Base-by-base conservation (phyloP, 192 early-diverging fungal species). In the Coemansia sp. region DNA sequence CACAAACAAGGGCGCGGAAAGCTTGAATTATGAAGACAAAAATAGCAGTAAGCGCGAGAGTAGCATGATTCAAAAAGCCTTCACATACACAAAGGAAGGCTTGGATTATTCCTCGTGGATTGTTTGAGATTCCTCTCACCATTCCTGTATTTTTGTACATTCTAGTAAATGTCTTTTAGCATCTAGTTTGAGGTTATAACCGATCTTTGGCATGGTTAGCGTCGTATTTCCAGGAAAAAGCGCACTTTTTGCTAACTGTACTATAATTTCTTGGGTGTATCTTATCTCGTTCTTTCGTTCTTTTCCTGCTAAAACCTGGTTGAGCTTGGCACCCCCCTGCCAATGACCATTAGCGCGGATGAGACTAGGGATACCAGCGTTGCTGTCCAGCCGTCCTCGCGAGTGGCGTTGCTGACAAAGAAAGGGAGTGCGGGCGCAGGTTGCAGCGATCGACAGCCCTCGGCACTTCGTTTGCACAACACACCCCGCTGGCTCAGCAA, bases 61-160 rank as follows among this genome's bases (percentile, higher is more conserved):
- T 3, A 49, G 48, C 8, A 21, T 49, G 48, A 16, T 49, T 49
- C 18, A 7, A 30, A 30, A 30, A 30, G 30, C 30, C 30, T 30
- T 30, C 30, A 30, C 8, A 21, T 21, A 20, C 20, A 49, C 20
- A 18, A 49, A 21, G 48, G 8, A 21, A 9, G 15, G n/a, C 48
- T 21, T 18, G 48, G 36, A 20, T 18, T 33, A 10, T 35, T 59
- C 57, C 57, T 59, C 57, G 34, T 59, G 57, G n/a, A 59, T 35
- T 59, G 57, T 38, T 10, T 35, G 34, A 59, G 14, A 10, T 35
- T 15, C 15, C 20, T 26, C n/a, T 59, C 35, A 59, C 57, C 18
- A 38, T 21, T 38, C 20, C 33, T 59, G 57, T 59, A 59, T 18
- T 59, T 59, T 59, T 38, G 9, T 49, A 26, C 24, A 41, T 38